Base-by-base conservation (phyloP, 2,329 filamentous ascomycete genomes). In the Lecanicillium sp. region DNA sequence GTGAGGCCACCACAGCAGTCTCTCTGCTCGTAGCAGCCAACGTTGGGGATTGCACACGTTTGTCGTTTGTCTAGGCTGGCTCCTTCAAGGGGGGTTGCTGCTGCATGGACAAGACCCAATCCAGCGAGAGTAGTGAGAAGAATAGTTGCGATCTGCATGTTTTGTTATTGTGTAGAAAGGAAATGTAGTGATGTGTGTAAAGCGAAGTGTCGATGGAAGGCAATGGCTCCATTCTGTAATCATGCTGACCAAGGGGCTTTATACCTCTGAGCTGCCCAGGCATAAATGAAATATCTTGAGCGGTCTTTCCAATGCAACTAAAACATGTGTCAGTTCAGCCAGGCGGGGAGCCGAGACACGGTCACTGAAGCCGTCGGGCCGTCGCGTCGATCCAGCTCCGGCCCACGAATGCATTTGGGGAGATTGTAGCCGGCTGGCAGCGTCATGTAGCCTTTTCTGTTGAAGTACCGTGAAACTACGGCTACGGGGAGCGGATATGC, bases 1-100 rank as follows among this genome's bases (percentile, higher is more conserved):
- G n/a, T 35, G 19, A 48, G 45, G 17, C 38, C 46, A 19, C 46
- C 46, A 15, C 46, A 49, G 39, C 46, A 49, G 46, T 49, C 46
- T 7, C 23, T 27, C 5, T 37, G 2, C 15, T 15, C 15, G 24
- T 48, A 48, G 32, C 39, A 44, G 9, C 46, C 39, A 2, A 49
- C 11, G 15, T 37, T 19, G 23, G 45, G 45, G 11, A 37, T 43
- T 21, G 17, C 32, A 3, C 46, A 49, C 6, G 24, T 43, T 15
- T 24, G 23, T 27, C 46, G 32, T 14, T 37, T 12, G 10, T 27
- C 26, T 1, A 49, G 39, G 19, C 23, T 21, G 4, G 3, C 23
- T 19, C 5, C 12, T 12, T 23, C 27, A 7, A 4, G 1, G 5
- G 44, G 8, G 4, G 10, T 20, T 4, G 14, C 36, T 14, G 26